Evolutionary conservation across 495 filamentous ascomycete genomes (phyloP).

Genomic region (Tuber borchii): DNA sequence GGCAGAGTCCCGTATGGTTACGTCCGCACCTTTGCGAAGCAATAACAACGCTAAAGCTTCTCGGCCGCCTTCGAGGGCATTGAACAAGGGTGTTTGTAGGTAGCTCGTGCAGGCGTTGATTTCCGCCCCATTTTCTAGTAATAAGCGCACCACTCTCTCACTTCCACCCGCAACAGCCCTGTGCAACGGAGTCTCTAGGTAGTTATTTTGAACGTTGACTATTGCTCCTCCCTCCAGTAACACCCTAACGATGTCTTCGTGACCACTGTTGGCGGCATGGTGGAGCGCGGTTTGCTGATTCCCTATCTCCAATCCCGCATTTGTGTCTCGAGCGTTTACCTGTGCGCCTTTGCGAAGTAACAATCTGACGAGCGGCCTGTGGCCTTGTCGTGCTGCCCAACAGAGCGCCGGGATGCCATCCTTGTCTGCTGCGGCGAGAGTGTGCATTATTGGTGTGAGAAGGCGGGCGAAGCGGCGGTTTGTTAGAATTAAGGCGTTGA

Average conservation of each 20-base stretch:
- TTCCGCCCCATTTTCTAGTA: slow-evolving; percentile 4
- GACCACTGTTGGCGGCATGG: not conserved
- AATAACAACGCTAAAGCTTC: not conserved
- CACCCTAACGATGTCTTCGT: slow-evolving; percentile 2
- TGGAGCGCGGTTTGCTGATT: slow-evolving; percentile 2
- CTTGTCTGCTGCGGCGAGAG: slow-evolving; percentile 9
- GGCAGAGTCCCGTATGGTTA: slow-evolving; percentile 16
- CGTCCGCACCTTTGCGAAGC: slow-evolving; percentile 20
- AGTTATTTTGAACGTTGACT: not conserved
- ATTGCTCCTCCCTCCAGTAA: slow-evolving; percentile 6
- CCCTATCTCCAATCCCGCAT: not conserved
- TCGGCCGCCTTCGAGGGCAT: slow-evolving; percentile 1
- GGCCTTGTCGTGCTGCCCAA: slow-evolving; percentile 10
- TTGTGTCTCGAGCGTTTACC: not conserved
- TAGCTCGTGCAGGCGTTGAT: not conserved
- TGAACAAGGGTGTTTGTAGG: slow-evolving; percentile 1
- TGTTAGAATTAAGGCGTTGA: slow-evolving; percentile 16
- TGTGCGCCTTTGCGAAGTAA: not conserved
- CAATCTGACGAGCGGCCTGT: not conserved
- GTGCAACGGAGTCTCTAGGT: not conserved
- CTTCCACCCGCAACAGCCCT: not conserved
- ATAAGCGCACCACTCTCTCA: not conserved
- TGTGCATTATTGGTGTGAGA: slow-evolving; percentile 10
- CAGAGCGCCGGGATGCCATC: slow-evolving; percentile 6
- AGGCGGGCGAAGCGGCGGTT: slow-evolving; percentile 16